Conservation (phyloP, 2,329 filamentous ascomycete species). For the Huntiella moniliformis region DNA sequence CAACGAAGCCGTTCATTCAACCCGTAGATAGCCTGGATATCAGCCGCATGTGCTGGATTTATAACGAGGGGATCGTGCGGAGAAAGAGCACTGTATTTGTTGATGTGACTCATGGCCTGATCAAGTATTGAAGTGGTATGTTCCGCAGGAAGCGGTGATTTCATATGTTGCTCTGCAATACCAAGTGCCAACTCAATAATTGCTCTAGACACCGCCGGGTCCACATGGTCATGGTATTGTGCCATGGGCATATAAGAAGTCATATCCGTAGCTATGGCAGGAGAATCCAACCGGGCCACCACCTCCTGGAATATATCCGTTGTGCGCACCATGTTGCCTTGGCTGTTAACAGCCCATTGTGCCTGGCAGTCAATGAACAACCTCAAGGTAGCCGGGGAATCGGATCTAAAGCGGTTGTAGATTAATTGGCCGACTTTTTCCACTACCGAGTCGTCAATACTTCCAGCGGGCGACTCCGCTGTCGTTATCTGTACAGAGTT, state of each 20-base stretch:
- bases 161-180: not conserved
- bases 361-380: not conserved
- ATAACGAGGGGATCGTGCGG: no score
- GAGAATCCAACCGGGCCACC: not conserved
- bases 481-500: not conserved
- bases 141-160: no score
- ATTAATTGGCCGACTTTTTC: constrained; percentile 1
- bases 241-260: not conserved
- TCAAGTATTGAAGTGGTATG: no score
- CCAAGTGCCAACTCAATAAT: not conserved
- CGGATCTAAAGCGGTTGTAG: not conserved
- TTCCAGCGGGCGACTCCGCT: no score
- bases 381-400: not conserved
- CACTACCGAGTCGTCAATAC: not conserved
- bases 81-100: no score
- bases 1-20: no score
- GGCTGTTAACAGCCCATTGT: not conserved
- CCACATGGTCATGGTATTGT: not conserved
- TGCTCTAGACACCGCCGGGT: not conserved
- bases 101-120: no score
- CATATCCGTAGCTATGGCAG: not conserved
- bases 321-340: not conserved
- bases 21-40: no score
- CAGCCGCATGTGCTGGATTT: no score
- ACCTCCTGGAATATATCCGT: not conserved